These are phyloP conservation scores for Aspergillus ellipticus DNA, from an alignment of 495 filamentous ascomycete species.

Conservation along the genomic window DNA sequence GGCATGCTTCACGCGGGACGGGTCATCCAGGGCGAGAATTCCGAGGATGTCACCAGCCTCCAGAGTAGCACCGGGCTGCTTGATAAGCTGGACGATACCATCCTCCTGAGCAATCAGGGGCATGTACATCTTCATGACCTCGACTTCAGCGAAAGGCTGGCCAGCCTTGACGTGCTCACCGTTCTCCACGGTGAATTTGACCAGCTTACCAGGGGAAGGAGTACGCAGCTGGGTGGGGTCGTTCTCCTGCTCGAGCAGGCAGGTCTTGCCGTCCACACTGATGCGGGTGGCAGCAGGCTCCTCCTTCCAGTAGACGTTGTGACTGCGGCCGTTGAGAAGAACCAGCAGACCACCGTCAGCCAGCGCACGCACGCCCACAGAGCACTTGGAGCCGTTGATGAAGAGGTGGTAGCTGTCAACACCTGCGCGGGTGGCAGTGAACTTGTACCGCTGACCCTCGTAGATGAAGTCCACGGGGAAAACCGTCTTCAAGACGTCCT, in stretches of 20 bases:
- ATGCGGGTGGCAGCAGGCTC: conserved; percentile 93
- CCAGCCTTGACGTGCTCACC: conserved; percentile 92
- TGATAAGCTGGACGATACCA: conserved; percentile 95
- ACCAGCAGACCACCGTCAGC: conserved; percentile 94
- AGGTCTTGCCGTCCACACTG: conserved; percentile 97
- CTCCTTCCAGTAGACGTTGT: conserved; percentile 99
- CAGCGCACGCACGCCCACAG: conserved; percentile 86
- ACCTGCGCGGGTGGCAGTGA: conserved; percentile 92
- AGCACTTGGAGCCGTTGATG: conserved; percentile 97
- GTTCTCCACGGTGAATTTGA: conserved; percentile 97
- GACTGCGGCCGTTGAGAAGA: conserved; percentile 81
- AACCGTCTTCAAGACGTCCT: conserved; percentile 95
- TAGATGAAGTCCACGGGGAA: conserved; percentile 99
- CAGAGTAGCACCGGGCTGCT: conserved; percentile 96
- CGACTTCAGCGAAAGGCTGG: conserved; percentile 93
- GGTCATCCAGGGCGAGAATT: conserved; percentile 94
- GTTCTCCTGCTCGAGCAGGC: conserved; percentile 97
- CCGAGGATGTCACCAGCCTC: conserved; percentile 98
- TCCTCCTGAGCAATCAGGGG: conserved; percentile 95
- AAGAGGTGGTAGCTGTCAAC: conserved; percentile 95
- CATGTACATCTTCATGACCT: conserved; percentile 99
- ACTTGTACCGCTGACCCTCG: conserved; percentile 93
- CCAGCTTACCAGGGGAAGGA: conserved; percentile 94
- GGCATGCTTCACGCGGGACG: conserved; percentile 92
- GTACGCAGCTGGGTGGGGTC: conserved; percentile 96